Evolutionary conservation across 768 basidiomycete species (phyloP), one percentile per base, ranked within the genome.

Genomic region (Lyophyllum shimeji): DNA sequence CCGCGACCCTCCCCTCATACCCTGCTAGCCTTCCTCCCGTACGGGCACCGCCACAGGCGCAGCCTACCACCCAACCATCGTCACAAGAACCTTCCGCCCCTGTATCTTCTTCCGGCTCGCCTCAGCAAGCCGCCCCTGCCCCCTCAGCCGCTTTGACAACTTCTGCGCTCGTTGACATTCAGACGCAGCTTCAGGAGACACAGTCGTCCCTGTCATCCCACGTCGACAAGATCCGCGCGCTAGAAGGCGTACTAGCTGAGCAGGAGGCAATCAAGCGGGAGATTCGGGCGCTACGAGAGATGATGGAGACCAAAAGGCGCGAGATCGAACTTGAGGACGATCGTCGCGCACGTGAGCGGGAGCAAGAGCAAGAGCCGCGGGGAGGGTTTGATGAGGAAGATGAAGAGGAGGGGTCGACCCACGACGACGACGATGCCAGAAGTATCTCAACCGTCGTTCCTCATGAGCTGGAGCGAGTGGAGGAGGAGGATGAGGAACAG

Each of bases 251-350:
- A 58, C 76, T 96, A 37, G 79, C 80, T 1, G 94, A 97, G 71
- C 93, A 98, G 61, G 94, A 97, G 55, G 75, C 74, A 7, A 83
- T 97, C 65, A 89, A 89, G 69, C 76, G 77, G 25, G 95, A 98
- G 63, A 84, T 98, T 2, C 74, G 81, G 34, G 74, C 78, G 2
- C 75, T 98, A 50, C 77, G 89, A 13, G 86, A 89, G 46, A 71
- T 89, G 63, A 82, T 93, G 73, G 87, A 90, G 59, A 79, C 81
- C 54, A 81, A 82, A 44, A 78, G 83, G 63, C 75, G 77, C 17
- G 84, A 87, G 49, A 67, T 60, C 0, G 59, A 66, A 52, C 27
- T 59, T 7, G 62, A 61, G 34, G 56, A 56, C 37, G 60, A 60
- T 48, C 53, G 52, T 9, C 57, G 63, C 29, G 37, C 20, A 8